These are phyloP conservation scores for Corinectria fuckeliana DNA, from an alignment of 2,329 filamentous ascomycete genomes.

Conservation along the genomic window DNA sequence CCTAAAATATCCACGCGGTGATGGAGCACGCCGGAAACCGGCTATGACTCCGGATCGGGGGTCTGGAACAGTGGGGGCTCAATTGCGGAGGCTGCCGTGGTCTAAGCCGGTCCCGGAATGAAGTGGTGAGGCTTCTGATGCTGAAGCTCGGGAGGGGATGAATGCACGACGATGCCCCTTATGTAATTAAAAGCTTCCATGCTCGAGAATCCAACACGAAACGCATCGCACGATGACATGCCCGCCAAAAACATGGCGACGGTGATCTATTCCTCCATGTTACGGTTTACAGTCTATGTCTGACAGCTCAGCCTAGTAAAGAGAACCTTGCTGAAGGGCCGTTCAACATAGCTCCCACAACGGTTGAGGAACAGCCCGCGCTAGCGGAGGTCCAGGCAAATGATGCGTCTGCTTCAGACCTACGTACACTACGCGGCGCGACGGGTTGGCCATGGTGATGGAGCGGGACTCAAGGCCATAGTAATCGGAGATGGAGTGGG, in stretches of 20 bases:
- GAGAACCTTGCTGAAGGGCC: slow-evolving; percentile 3
- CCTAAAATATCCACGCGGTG: background rate
- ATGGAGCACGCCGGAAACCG: background rate
- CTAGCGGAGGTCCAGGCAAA: slow-evolving; percentile 33
- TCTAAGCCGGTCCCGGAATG: too few species aligned
- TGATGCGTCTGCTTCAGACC: slow-evolving; percentile 64
- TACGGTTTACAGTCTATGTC: slow-evolving; percentile 31
- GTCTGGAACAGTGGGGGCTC: background rate
- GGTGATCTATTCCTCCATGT: slow-evolving; percentile 31
- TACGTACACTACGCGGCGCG: slow-evolving; percentile 82
- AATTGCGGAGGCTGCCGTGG: background rate
- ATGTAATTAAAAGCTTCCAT: background rate
- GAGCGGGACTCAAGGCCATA: slow-evolving; percentile 89
- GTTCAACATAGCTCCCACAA: slow-evolving; percentile 68
- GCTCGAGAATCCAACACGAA: background rate
- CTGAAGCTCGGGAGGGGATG: background rate
- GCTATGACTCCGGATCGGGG: background rate
- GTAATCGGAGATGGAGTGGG: slow-evolving; percentile 90
- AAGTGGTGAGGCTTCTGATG: background rate
- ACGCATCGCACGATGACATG: slow-evolving; percentile 23
- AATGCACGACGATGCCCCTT: background rate
- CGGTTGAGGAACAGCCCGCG: slow-evolving; percentile 60
- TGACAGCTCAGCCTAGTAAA: slow-evolving; percentile 10
- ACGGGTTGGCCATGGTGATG: slow-evolving; percentile 73
- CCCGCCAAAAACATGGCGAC: slow-evolving; percentile 22